Evolutionary conservation across 345 rosid genomes (phyloP), one percentile per base, ranked within the genome.

Genomic region (Hibiscus trionum): DNA sequence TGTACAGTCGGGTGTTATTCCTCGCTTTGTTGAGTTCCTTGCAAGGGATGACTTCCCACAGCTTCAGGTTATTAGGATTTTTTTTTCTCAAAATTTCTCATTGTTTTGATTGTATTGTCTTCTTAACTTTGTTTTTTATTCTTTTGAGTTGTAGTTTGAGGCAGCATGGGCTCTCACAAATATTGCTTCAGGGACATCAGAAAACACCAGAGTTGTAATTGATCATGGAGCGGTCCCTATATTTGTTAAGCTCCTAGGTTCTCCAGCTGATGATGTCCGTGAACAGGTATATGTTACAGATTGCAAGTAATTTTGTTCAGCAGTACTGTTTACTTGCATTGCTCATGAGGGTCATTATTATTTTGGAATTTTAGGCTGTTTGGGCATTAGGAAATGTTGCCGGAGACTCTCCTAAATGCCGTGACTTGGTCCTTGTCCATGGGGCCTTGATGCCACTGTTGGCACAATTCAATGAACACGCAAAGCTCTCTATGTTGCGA

Each of bases 161-260:
- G 93, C 96, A 39, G 96, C 96, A 66, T 90, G 96, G 96, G 90
- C 91, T 15, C 91, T 90, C 57, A 90, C 96, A 61, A 90, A 90
- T 69, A 87, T 90, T 76, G 96, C 96, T 61, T 90, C 96, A 21
- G 96, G 93, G 44, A 88, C 96, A 31, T 90, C 96, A 61, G 91
- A 90, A 81, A 83, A 88, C 63, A 90, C 93, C 0, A 88, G 80
- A 69, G 90, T 86, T 50, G 90, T 90, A 0, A 81, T 88, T 76
- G 96, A 88, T 64, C 87, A 85, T 75, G 93, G 93, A 6, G 96
- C 93, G 76, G 84, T 90, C 44, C 93, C 91, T 11, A 77, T 85
- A 14, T 87, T 90, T 74, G 85, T 88, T 55, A 84, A 75, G 56
- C 96, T 90, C 75, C 86, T 90, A 52, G 78, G 77, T 50, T 88